These are phyloP conservation scores for Chaetothyriales sp. DNA, from an alignment of 2,329 filamentous ascomycete species.

Conservation along the genomic window DNA sequence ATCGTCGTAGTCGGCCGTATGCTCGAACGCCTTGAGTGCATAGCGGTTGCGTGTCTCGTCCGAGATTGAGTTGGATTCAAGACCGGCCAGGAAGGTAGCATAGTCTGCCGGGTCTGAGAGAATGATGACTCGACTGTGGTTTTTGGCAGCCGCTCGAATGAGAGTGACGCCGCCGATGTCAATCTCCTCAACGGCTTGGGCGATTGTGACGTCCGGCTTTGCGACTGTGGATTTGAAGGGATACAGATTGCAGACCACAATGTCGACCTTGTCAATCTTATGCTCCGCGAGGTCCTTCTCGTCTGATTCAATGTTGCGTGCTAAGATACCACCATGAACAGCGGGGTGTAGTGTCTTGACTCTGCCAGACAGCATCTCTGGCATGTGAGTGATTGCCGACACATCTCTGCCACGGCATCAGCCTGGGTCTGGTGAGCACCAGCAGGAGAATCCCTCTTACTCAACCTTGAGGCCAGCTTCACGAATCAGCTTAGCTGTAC, in stretches of 20 bases:
- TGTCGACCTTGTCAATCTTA: slow-evolving; percentile 90
- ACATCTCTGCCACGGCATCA: slow-evolving; percentile 54
- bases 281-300: slow-evolving; percentile 93
- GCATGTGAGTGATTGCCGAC: slow-evolving; percentile 88
- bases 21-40: slow-evolving; percentile 94
- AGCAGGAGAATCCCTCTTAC: slow-evolving; percentile 36
- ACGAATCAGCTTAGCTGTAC: slow-evolving; percentile 89
- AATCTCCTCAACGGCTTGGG: slow-evolving; percentile 95
- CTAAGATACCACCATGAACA: slow-evolving; percentile 71
- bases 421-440: slow-evolving; percentile 1
- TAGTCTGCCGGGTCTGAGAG: slow-evolving; percentile 91
- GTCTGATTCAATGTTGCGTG: slow-evolving; percentile 83
- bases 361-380: slow-evolving; percentile 85
- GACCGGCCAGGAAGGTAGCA: slow-evolving; percentile 79
- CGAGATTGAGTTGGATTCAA: slow-evolving; percentile 72
- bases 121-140: slow-evolving; percentile 89
- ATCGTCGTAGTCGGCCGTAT: slow-evolving; percentile 90
- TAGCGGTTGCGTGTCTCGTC: slow-evolving; percentile 75
- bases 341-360: slow-evolving; percentile 96
- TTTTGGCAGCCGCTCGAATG: slow-evolving; percentile 92
- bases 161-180: slow-evolving; percentile 96
- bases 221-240: slow-evolving; percentile 97
- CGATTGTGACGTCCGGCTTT: slow-evolving; percentile 91
- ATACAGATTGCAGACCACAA: slow-evolving; percentile 95
- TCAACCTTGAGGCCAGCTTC: slow-evolving; percentile 92